Conservation (phyloP, 768 basidiomycete genomes). For the Trametes coccinea region DNA sequence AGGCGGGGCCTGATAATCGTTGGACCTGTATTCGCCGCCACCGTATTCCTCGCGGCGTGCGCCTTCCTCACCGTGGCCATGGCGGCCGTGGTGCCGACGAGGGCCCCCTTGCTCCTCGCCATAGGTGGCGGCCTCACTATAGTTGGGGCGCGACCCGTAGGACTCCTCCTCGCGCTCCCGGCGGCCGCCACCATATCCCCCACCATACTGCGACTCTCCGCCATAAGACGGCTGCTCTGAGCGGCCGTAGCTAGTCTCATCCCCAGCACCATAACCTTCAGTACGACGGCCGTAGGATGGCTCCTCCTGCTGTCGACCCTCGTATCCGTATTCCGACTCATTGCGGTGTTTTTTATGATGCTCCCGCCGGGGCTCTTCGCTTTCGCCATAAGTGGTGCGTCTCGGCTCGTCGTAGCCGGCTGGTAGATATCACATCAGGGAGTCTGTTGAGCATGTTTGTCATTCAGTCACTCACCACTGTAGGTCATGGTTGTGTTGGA, state of each 20-base stretch:
- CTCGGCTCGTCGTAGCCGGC: slow-evolving; percentile 5
- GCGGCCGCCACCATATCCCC: slow-evolving; percentile 29
- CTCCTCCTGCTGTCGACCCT: slow-evolving; percentile 4
- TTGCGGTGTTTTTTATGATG: slow-evolving; percentile 2
- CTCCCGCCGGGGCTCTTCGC: slow-evolving; percentile 10
- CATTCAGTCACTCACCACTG: slow-evolving; percentile 1
- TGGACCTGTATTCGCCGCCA: slow-evolving; percentile 19
- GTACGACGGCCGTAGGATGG: slow-evolving; percentile 5
- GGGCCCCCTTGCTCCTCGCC: slow-evolving; percentile 15
- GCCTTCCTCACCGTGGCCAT: slow-evolving; percentile 10
- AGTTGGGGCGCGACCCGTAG: slow-evolving; percentile 3
- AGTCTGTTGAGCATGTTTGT: neutral
- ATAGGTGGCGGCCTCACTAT: slow-evolving; percentile 8
- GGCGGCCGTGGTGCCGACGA: slow-evolving; percentile 4
- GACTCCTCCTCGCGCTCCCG: slow-evolving; percentile 8
- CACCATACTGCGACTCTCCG: slow-evolving; percentile 41
- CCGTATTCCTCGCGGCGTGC: slow-evolving; percentile 23
- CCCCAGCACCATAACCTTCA: slow-evolving; percentile 6
- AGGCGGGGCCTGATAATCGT: neutral
- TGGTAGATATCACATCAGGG: neutral
- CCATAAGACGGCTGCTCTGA: slow-evolving; percentile 5
- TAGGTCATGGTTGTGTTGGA: slow-evolving; percentile 2
- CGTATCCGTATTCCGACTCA: neutral
- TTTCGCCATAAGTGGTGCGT: slow-evolving; percentile 5
- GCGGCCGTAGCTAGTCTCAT: slow-evolving; percentile 10